A percentile compares a stretch with the other conserved stretches of the same genome.
These are phyloP conservation scores for Talaromyces borbonicus DNA, from an alignment of 495 filamentous ascomycete species.

Conservation along the genomic window DNA sequence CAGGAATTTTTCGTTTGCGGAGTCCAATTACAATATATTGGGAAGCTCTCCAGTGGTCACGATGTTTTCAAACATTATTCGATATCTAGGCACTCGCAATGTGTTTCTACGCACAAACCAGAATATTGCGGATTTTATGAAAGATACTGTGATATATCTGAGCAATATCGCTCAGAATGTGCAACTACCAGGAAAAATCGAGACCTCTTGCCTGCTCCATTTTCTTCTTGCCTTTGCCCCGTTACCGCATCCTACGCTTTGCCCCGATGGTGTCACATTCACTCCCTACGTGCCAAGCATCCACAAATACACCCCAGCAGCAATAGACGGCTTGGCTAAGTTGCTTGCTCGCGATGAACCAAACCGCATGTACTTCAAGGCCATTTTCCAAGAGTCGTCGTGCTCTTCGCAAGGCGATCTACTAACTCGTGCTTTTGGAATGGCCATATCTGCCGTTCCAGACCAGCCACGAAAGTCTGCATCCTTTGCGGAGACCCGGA, in stretches of 20 bases:
- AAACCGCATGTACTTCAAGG: slow-evolving; percentile 71
- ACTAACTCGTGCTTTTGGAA: slow-evolving; percentile 77
- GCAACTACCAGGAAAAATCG: slow-evolving; percentile 76
- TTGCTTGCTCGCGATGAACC: slow-evolving; percentile 88
- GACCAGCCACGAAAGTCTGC: slow-evolving; percentile 46
- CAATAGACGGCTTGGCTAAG: slow-evolving; percentile 84
- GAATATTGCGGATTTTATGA: slow-evolving; percentile 93
- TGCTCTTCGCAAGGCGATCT: slow-evolving; percentile 61
- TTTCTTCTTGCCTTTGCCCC: slow-evolving; percentile 89
- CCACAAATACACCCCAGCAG: slow-evolving; percentile 82
- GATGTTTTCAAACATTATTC: slow-evolving; percentile 70
- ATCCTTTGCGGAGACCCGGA: slow-evolving; percentile 66
- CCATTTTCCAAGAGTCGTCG: slow-evolving; percentile 68
- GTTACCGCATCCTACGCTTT: slow-evolving; percentile 42
- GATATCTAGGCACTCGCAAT: slow-evolving; percentile 82
- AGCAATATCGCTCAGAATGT: slow-evolving; percentile 78
- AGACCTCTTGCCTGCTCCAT: slow-evolving; percentile 76
- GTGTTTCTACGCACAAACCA: slow-evolving; percentile 67
- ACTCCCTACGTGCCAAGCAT: slow-evolving; percentile 65
- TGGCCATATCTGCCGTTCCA: slow-evolving; percentile 78
- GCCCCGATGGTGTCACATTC: slow-evolving; percentile 59
- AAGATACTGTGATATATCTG: slow-evolving; percentile 80
- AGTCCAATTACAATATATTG: slow-evolving; percentile 61
- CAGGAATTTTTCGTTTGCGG: slow-evolving; percentile 82
- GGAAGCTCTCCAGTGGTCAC: slow-evolving; percentile 66